These are phyloP conservation scores for Pichia sorboxylosa DNA, from an alignment of 1,139 yeast genomes.

Conservation along the genomic window DNA sequence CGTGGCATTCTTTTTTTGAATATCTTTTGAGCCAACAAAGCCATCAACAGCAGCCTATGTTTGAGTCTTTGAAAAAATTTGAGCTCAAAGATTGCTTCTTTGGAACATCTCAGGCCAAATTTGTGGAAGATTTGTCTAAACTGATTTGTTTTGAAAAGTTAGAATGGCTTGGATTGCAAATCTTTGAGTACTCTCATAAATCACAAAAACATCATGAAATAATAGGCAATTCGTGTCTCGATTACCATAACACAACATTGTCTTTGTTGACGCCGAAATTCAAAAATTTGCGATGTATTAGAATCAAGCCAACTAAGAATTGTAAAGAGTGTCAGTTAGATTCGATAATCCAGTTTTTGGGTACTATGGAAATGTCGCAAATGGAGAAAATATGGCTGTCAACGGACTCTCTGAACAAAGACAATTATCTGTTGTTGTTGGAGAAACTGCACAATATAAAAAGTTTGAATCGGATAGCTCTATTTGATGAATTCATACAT, in stretches of 20 bases:
- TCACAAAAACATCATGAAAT: slow-evolving; percentile 9
- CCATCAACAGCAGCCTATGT: slow-evolving; percentile 1
- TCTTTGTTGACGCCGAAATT: slow-evolving; percentile 12
- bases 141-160: slow-evolving; percentile 14
- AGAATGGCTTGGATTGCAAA: slow-evolving; percentile 13
- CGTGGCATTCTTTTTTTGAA: slow-evolving; percentile 20
- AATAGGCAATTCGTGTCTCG: background rate
- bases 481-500: slow-evolving; percentile 17
- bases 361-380: background rate
- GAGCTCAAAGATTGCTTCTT: slow-evolving; percentile 17
- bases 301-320: slow-evolving; percentile 18
- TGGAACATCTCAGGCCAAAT: slow-evolving; percentile 10
- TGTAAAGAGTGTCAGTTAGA: slow-evolving; percentile 18
- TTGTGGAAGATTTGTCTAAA: slow-evolving; percentile 6
- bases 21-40: slow-evolving; percentile 1
- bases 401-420: slow-evolving; percentile 12
- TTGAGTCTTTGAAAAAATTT: slow-evolving; percentile 10
- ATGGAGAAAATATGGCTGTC: slow-evolving; percentile 12
- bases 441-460: slow-evolving; percentile 4
- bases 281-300: slow-evolving; percentile 9
- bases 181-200: slow-evolving; percentile 20
- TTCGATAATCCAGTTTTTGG: slow-evolving; percentile 12
- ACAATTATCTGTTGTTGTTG: slow-evolving; percentile 7
- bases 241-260: slow-evolving; percentile 6
- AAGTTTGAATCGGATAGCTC: slow-evolving; percentile 9